Conservation (phyloP, 148 eudicot genomes). For the Pouteria glomerata region DNA sequence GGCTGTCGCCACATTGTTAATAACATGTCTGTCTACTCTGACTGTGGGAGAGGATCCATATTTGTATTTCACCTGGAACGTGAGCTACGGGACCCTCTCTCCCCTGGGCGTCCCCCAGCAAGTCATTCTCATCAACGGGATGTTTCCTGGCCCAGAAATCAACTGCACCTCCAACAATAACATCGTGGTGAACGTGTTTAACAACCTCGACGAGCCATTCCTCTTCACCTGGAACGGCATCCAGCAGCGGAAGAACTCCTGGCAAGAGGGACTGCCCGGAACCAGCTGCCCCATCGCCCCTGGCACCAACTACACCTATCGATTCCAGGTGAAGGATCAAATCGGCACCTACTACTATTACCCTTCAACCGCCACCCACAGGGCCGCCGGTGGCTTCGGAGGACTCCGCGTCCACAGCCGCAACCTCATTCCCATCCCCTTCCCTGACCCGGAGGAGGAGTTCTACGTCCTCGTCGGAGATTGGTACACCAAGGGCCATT, state of each 20-base stretch:
- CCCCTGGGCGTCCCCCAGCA: constrained; percentile 64
- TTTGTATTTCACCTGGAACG: constrained; percentile 44
- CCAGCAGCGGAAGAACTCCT: constrained; percentile 62
- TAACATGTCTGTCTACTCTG: constrained; percentile 27
- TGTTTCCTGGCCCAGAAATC: constrained; percentile 58
- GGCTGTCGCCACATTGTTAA: constrained; percentile 15
- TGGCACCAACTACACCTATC: constrained; percentile 59
- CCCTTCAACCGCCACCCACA: constrained; percentile 41
- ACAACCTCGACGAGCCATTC: constrained; percentile 67
- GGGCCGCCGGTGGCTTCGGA: constrained; percentile 58
- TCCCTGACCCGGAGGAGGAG: constrained; percentile 49
- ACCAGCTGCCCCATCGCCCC: constrained; percentile 60
- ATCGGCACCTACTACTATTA: constrained; percentile 53
- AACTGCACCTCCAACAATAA: constrained; percentile 63
- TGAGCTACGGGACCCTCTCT: constrained; percentile 47
- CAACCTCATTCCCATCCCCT: constrained; percentile 52
- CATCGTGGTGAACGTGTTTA: constrained; percentile 53
- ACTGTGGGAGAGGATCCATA: constrained; percentile 58
- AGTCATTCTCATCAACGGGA: constrained; percentile 51
- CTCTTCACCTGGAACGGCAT: constrained; percentile 60
- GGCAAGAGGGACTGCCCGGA: constrained; percentile 61
- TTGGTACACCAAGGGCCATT: constrained; percentile 53
- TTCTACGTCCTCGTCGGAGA: constrained; percentile 55
- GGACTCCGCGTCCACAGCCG: constrained; percentile 44
- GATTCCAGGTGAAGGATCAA: constrained; percentile 63